Base-by-base conservation (phyloP, 1,139 yeast species). In the Kodamaea sp. region DNA sequence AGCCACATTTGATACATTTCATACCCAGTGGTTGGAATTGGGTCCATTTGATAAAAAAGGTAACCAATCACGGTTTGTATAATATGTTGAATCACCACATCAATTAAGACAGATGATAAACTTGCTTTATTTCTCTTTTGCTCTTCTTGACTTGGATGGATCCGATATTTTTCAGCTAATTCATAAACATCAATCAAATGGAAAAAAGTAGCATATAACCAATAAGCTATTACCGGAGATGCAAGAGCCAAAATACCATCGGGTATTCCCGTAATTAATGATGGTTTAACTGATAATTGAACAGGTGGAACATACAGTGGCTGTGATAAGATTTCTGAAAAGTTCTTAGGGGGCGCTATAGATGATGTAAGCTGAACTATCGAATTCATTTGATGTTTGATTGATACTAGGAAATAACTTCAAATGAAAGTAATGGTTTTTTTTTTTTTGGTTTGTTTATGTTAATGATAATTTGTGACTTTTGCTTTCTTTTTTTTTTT, bases 71-170 rank as follows among this genome's bases (percentile, higher is more conserved):
- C 49, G 2, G 95, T 77, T 64, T 92, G 98, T 42, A 92, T 73
- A 4, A 80, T 45, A 57, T 92, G 98, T 67, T 92, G 97, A 27
- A 85, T 55, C 7, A 87, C 52, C 36, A 92, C 98, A 49, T 92
- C 96, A 47, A 77, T 70, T 20, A 92, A 54, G 9, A 92, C 97
- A 39, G 84, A 84, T 7, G 53, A 39, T 40, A 81, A 62, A 0
- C 86, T 60, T 9, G 88, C 96, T 57, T 79, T 85, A 61, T 92
- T 92, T 49, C 94, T 75, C 38, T 75, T 60, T 34, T 70, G 57
- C 42, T 88, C 88, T 58, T 90, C 97, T 52, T 84, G 94, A 34
- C 90, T 81, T 12, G 97, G 92, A 59, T 92, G 98, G 39, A 92
- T 87, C 47, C 97, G 72, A 63, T 86, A 88, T 58, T 75, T 69